Percentiles rank a stretch among this genome's conserved stretches.
Conservation (phyloP, 176 grass and related monocot genomes). For the Lolium perenne region DNA sequence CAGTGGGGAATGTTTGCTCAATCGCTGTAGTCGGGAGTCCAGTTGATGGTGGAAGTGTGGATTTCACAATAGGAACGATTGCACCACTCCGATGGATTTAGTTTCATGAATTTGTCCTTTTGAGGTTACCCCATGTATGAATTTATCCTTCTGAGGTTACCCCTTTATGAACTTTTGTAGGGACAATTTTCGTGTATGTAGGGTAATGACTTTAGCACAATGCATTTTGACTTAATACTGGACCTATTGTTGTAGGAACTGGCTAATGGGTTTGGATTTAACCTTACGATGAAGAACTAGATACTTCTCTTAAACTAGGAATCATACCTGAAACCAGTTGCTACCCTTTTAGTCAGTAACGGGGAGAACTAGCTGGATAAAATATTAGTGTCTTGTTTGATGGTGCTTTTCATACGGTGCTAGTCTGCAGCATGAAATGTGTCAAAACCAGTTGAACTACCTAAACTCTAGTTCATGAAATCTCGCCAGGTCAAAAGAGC, state of each 20-base stretch:
- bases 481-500: not conserved
- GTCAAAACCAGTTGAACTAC: not conserved
- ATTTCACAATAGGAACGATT: constrained; percentile 14
- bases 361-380: not conserved
- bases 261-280: not conserved
- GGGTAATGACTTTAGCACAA: not conserved
- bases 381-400: not conserved
- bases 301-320: not conserved
- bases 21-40: not conserved
- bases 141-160: not conserved
- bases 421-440: not conserved
- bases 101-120: not conserved
- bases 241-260: not conserved
- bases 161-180: not conserved
- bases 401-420: constrained; percentile 11
- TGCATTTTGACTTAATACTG: constrained; percentile 16
- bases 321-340: not conserved
- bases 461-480: not conserved
- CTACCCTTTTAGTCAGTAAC: not conserved
- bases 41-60: not conserved
- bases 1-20: not conserved
- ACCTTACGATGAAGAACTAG: constrained; percentile 10
- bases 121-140: not conserved
- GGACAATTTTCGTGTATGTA: not conserved
- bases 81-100: not conserved